These are phyloP conservation scores for Penicillium daleae DNA, from an alignment of 495 filamentous ascomycete genomes.

Conservation along the genomic window DNA sequence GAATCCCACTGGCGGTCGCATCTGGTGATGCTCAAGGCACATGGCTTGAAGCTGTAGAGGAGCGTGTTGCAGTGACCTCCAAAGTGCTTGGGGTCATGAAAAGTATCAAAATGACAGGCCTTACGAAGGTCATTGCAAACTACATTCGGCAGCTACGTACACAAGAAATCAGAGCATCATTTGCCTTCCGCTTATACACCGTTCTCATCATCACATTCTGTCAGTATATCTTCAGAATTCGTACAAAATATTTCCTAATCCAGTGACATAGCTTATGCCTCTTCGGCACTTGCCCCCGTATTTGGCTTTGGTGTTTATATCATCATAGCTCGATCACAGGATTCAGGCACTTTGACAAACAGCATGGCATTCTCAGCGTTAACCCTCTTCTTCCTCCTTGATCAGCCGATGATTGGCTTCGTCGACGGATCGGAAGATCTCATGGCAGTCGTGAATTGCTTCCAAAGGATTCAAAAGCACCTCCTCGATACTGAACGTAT, in stretches of 20 bases:
- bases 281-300: slow-evolving; percentile 26
- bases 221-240: slow-evolving; percentile 1
- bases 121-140: slow-evolving; percentile 42
- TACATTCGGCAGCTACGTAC: slow-evolving; percentile 36
- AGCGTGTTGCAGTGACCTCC: slow-evolving; percentile 54
- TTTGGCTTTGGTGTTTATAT: slow-evolving; percentile 30
- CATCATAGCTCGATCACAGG: slow-evolving; percentile 19
- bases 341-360: slow-evolving; percentile 27
- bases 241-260: slow-evolving; percentile 3
- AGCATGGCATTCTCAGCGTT: slow-evolving; percentile 30
- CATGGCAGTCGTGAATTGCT: slow-evolving; percentile 30
- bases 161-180: slow-evolving; percentile 23
- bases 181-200: slow-evolving; percentile 16
- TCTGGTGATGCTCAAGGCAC: slow-evolving; percentile 25
- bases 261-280: slow-evolving; percentile 19
- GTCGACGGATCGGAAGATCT: slow-evolving; percentile 26
- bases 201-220: slow-evolving; percentile 22
- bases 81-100: slow-evolving; percentile 58
- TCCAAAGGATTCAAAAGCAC: slow-evolving; percentile 32
- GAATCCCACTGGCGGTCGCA: slow-evolving; percentile 24
- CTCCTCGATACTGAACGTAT: slow-evolving; percentile 19
- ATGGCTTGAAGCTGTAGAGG: slow-evolving; percentile 59
- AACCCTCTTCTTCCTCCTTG: slow-evolving; percentile 28
- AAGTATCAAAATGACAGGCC: slow-evolving; percentile 61
- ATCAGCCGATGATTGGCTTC: slow-evolving; percentile 24